These are phyloP conservation scores for Daucus carota DNA, from an alignment of 129 eudicot species.

Conservation along the genomic window DNA sequence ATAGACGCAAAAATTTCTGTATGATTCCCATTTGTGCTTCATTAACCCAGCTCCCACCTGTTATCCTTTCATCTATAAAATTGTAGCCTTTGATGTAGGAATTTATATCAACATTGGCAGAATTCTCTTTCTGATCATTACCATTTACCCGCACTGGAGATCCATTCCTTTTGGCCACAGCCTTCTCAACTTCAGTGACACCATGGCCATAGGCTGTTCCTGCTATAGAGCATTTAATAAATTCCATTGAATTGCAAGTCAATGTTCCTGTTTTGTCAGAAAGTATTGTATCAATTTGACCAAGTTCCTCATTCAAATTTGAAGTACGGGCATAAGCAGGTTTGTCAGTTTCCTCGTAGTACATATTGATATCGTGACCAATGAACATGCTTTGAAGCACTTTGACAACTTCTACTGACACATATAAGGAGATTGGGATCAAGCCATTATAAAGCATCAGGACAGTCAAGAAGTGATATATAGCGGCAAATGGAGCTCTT, in stretches of 20 bases:
- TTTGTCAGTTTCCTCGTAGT: conserved; percentile 75
- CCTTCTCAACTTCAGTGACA: conserved; percentile 76
- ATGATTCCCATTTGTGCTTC: conserved; percentile 53
- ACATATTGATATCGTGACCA: conserved; percentile 68
- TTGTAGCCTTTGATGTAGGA: conserved; percentile 68
- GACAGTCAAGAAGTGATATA: conserved; percentile 63
- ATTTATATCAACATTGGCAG: conserved; percentile 17
- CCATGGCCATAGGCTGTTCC: conserved; percentile 78
- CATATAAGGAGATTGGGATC: conserved; percentile 86
- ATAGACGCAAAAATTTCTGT: conserved; percentile 63
- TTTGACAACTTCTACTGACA: conserved; percentile 84
- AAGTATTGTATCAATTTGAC: conserved; percentile 83
- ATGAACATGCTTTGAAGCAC: conserved; percentile 80
- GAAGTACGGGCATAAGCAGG: conserved; percentile 95
- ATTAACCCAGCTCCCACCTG: conserved; percentile 65
- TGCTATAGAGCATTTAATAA: conserved; percentile 72
- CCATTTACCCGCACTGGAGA: conserved; percentile 42
- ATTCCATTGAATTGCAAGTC: conserved; percentile 96
- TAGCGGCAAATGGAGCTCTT: conserved; percentile 58
- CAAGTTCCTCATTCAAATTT: conserved; percentile 88
- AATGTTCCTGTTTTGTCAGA: conserved; percentile 98
- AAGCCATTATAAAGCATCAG: conserved; percentile 71
- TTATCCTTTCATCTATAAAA: conserved; percentile 70
- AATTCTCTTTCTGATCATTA: conserved; percentile 21
- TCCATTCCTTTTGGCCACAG: conserved; percentile 77